Percentiles rank a stretch among this genome's conserved stretches.
These are phyloP conservation scores for Pythium vanterpoolii DNA, from an alignment of 352 stramenopile genomes.

Conservation along the genomic window DNA sequence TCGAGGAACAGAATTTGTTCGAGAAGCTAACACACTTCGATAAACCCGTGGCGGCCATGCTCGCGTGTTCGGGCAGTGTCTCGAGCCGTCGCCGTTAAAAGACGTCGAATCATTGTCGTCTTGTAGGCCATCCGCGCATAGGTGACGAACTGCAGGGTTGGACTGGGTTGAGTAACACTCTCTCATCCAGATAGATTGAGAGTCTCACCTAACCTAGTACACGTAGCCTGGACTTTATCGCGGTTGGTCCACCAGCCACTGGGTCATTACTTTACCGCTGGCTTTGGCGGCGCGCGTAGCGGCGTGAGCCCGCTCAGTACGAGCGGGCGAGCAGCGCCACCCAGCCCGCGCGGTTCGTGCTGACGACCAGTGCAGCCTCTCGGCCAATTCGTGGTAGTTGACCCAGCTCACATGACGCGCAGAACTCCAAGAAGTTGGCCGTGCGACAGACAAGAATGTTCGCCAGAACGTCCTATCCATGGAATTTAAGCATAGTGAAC, in stretches of 20 bases:
- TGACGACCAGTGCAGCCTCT: constrained; percentile 33
- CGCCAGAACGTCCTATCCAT: constrained; percentile 27
- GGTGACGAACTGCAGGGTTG: no score
- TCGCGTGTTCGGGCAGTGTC: background rate
- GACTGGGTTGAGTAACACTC: no score
- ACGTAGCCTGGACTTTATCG: no score
- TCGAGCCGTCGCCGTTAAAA: background rate
- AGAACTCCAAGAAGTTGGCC: constrained; percentile 50
- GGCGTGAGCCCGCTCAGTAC: constrained; percentile 37
- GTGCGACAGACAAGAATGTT: constrained; percentile 30
- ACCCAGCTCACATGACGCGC: constrained; percentile 53
- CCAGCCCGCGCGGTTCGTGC: constrained; percentile 44
- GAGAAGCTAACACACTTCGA: constrained; percentile 32
- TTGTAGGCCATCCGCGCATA: no score
- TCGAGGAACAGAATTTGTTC: constrained; percentile 43
- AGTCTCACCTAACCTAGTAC: no score
- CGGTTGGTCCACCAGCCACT: constrained; percentile 45
- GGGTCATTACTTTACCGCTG: constrained; percentile 49
- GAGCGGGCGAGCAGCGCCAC: constrained; percentile 45
- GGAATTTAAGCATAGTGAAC: constrained; percentile 18
- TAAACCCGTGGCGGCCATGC: constrained; percentile 9
- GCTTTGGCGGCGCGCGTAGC: constrained; percentile 50
- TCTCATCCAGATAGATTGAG: no score
- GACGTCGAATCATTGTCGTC: background rate
- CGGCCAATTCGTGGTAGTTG: constrained; percentile 49